A percentile compares a stretch with the other conserved stretches of the same genome.
Evolutionary conservation across 1,284 basidiomycete species (phyloP).

Genomic region (Irpex sp.): DNA sequence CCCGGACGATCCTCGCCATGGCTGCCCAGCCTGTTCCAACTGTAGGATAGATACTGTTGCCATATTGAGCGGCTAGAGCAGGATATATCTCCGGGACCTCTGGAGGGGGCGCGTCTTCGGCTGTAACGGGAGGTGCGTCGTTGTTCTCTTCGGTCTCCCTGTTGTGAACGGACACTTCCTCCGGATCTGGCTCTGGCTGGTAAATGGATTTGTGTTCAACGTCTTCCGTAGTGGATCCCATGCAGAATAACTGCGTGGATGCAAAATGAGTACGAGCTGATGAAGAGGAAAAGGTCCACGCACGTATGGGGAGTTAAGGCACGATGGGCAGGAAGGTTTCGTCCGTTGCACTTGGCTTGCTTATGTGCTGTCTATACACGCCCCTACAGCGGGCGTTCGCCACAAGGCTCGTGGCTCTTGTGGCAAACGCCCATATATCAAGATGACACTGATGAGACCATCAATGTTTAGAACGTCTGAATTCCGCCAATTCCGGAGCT

Average conservation of each 20-base stretch:
- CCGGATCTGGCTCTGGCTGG: background rate
- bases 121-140: background rate
- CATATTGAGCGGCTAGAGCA: background rate
- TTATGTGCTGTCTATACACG: too few species aligned
- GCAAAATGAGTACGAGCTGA: too few species aligned
- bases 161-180: background rate
- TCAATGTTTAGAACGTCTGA: too few species aligned
- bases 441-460: background rate
- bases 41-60: background rate
- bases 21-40: background rate
- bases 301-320: too few species aligned
- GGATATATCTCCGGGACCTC: background rate
- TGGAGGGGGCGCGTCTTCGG: background rate
- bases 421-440: background rate
- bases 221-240: background rate
- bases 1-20: conserved; percentile 7
- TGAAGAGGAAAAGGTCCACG: too few species aligned
- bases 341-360: too few species aligned
- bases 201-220: background rate
- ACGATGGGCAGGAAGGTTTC: too few species aligned
- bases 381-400: too few species aligned
- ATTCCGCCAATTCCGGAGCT: background rate
- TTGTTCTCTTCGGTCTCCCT: background rate
- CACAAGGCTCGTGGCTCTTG: background rate
- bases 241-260: background rate